Evolutionary conservation across 1,139 yeast genomes (phyloP).

Genomic region (Taphrina confusa): DNA sequence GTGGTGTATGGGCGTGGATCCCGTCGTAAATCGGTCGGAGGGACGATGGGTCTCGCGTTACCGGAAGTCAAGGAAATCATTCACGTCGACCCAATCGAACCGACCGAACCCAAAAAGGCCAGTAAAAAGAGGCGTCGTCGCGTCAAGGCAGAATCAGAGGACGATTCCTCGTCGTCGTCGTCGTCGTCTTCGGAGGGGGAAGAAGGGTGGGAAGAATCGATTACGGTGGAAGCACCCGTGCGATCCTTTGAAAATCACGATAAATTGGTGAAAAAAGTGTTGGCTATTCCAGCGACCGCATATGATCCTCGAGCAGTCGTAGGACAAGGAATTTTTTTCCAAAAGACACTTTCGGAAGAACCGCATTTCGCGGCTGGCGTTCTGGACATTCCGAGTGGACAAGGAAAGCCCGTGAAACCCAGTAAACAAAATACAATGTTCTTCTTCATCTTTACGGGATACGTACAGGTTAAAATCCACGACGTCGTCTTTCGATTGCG

Average conservation of each 20-base stretch:
- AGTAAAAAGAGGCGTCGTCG: background rate
- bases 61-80: constrained; percentile 44
- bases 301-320: constrained; percentile 31
- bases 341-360: constrained; percentile 67
- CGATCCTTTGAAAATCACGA: constrained; percentile 23
- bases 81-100: constrained; percentile 39
- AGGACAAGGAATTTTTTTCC: constrained; percentile 49
- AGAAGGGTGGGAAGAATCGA: constrained; percentile 24
- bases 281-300: constrained; percentile 26
- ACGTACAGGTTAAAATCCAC: constrained; percentile 66
- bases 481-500: constrained; percentile 62
- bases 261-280: constrained; percentile 17
- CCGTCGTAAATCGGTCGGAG: constrained; percentile 44
- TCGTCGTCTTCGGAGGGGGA: constrained; percentile 7
- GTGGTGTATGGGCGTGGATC: constrained; percentile 58
- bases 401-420: constrained; percentile 61
- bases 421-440: constrained; percentile 70
- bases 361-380: constrained; percentile 75
- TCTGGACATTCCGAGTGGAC: constrained; percentile 60
- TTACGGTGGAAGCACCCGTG: constrained; percentile 31
- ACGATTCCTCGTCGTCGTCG: no score
- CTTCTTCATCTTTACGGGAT: constrained; percentile 73
- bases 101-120: no score
- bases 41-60: constrained; percentile 39
- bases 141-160: constrained; percentile 44